Evolutionary conservation across 2,329 filamentous ascomycete species (phyloP).

Genomic region (Grosmannia clavigera): DNA sequence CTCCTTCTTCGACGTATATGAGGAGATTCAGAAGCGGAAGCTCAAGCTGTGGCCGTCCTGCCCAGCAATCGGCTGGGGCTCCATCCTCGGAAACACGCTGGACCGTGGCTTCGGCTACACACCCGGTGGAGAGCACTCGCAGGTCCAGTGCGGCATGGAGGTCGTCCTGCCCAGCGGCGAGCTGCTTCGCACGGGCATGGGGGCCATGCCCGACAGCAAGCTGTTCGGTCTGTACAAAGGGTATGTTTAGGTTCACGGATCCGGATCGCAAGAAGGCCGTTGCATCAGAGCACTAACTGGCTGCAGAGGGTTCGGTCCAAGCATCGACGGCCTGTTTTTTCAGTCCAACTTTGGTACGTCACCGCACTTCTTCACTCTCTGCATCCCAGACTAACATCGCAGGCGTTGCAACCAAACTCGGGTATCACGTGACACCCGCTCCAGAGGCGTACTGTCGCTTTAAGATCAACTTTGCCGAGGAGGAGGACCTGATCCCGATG

Average conservation of each 20-base stretch:
- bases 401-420: slow-evolving; percentile 38
- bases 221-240: background rate
- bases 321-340: slow-evolving; percentile 33
- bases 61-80: slow-evolving; percentile 28
- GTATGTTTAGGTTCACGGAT: background rate
- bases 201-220: slow-evolving; percentile 22
- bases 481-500: slow-evolving; percentile 22
- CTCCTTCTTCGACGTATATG: slow-evolving; percentile 36
- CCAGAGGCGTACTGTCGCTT: slow-evolving; percentile 24
- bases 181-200: slow-evolving; percentile 33
- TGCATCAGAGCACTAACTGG: background rate
- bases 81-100: slow-evolving; percentile 31
- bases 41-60: slow-evolving; percentile 30
- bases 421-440: slow-evolving; percentile 28
- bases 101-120: slow-evolving; percentile 35
- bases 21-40: slow-evolving; percentile 27
- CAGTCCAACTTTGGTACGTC: slow-evolving; percentile 35
- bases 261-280: no score
- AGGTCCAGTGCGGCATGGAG: slow-evolving; percentile 18
- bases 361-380: background rate
- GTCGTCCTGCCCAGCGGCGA: slow-evolving; percentile 29
- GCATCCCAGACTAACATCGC: background rate
- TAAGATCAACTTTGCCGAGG: slow-evolving; percentile 25
- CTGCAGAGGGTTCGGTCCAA: slow-evolving; percentile 21
- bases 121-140: slow-evolving; percentile 27